phyloP scores from a whole-genome alignment of 306 rosid genomes.

The Sindora glabra region DNA sequence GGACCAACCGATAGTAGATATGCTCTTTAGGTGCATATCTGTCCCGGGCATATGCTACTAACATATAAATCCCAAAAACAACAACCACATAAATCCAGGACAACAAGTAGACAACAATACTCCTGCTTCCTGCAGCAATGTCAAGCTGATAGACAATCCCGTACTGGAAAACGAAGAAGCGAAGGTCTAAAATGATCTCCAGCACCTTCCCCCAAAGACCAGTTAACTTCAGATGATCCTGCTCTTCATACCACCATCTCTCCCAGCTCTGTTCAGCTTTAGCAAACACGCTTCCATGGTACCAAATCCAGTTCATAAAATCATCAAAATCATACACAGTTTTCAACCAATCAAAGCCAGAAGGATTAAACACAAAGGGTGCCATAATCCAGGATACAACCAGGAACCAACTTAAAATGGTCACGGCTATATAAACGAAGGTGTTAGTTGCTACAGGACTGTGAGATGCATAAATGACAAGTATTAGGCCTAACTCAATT shows the following conservation, averaged over 20 bases:
- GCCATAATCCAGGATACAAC: conserved; percentile 77
- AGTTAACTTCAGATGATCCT: conserved; percentile 66
- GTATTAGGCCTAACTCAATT: conserved; percentile 73
- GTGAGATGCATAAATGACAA: conserved; percentile 55
- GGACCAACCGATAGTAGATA: conserved; percentile 75
- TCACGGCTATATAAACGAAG: conserved; percentile 70
- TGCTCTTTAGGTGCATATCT: conserved; percentile 55
- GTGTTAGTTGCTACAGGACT: conserved; percentile 48
- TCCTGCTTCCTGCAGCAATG: conserved; percentile 61
- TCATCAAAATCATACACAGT: conserved; percentile 74
- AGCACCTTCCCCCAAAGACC: conserved; percentile 74
- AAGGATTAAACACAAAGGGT: conserved; percentile 80
- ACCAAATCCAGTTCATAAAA: conserved; percentile 80
- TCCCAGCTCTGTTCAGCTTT: conserved; percentile 95
- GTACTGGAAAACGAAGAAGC: conserved; percentile 79
- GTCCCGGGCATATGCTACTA: conserved; percentile 53
- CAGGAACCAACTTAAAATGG: conserved; percentile 76
- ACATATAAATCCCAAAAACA: conserved; percentile 43
- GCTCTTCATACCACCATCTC: conserved; percentile 94
- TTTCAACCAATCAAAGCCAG: conserved; percentile 91
- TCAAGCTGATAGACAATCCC: conserved; percentile 67
- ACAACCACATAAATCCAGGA: conserved; percentile 73
- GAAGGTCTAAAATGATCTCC: conserved; percentile 68
- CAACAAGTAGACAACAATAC: conserved; percentile 59
- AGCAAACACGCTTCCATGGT: conserved; percentile 65